phyloP scores from a whole-genome alignment of 192 early-diverging fungal genomes.

The Linnemannia hyalina region DNA sequence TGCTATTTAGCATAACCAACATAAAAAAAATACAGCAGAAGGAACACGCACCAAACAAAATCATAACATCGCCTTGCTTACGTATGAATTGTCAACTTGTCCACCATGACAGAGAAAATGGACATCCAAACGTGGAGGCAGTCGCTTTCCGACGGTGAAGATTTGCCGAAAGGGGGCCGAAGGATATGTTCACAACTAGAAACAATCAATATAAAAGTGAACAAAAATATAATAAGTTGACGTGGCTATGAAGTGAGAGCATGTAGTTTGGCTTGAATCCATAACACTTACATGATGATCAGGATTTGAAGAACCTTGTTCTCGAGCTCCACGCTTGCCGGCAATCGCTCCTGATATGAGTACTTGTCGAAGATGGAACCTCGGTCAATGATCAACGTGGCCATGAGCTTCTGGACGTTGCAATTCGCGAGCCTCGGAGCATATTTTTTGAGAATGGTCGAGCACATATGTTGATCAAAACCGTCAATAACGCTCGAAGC shows the following conservation, averaged over 20 bases:
- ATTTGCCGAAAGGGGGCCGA: background rate
- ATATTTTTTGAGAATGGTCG: background rate
- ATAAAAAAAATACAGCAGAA: background rate
- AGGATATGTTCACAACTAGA: slow-evolving; percentile 6
- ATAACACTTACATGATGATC: background rate
- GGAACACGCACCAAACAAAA: background rate
- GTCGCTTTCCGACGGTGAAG: slow-evolving; percentile 9
- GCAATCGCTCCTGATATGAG: background rate
- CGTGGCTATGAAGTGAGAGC: too few species aligned
- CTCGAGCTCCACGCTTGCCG: background rate
- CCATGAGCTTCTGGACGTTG: background rate
- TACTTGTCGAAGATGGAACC: background rate
- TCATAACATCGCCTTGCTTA: background rate
- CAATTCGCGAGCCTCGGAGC: background rate
- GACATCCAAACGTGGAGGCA: slow-evolving; percentile 9
- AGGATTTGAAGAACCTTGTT: slow-evolving; percentile 15
- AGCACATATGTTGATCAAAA: background rate
- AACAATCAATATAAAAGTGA: background rate
- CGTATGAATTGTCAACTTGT: slow-evolving; percentile 11
- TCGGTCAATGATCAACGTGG: background rate
- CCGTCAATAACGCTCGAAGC: background rate
- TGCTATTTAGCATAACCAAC: background rate
- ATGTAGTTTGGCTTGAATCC: too few species aligned
- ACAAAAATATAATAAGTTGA: background rate
- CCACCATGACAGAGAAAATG: background rate